phyloP scores from a whole-genome alignment of 306 rosid species.

The Malus fusca region DNA sequence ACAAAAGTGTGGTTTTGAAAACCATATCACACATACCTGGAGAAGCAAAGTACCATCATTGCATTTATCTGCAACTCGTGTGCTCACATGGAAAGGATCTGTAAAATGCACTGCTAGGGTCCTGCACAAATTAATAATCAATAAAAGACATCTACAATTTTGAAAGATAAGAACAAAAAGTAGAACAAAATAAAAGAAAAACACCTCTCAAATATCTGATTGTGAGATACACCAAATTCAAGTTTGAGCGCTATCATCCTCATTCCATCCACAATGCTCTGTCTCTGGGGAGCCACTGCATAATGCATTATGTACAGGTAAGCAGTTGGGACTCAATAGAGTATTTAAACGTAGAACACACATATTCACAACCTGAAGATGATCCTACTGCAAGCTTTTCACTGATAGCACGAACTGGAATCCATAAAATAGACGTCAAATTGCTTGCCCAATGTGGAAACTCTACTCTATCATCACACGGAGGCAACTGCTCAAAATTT shows the following conservation, averaged over 20 bases:
- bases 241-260: conserved; percentile 92
- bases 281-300: conserved; percentile 72
- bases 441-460: conserved; percentile 98
- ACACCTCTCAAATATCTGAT: conserved; percentile 88
- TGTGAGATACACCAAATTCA: conserved; percentile 81
- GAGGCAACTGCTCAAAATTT: conserved; percentile 47
- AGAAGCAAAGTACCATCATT: conserved; percentile 84
- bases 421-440: conserved; percentile 74
- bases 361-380: conserved; percentile 66
- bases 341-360: conserved; percentile 8
- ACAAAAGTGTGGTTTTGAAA: conserved; percentile 3
- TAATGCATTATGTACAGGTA: conserved; percentile 17
- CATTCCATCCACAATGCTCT: conserved; percentile 93
- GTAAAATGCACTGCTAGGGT: conserved; percentile 96
- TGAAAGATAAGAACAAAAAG: neutral
- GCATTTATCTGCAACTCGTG: conserved; percentile 84
- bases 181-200: neutral
- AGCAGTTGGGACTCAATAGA: conserved; percentile 4
- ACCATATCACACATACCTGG: conserved; percentile 57
- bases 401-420: conserved; percentile 61
- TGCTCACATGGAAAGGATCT: conserved; percentile 82
- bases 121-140: conserved; percentile 34
- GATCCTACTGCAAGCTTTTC: conserved; percentile 80
- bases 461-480: conserved; percentile 59
- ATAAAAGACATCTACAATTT: neutral